A percentile compares a stretch with the other conserved stretches of the same genome.
Conservation (phyloP, 2,329 filamentous ascomycete genomes). For the Ceratocystis lukuohia region DNA sequence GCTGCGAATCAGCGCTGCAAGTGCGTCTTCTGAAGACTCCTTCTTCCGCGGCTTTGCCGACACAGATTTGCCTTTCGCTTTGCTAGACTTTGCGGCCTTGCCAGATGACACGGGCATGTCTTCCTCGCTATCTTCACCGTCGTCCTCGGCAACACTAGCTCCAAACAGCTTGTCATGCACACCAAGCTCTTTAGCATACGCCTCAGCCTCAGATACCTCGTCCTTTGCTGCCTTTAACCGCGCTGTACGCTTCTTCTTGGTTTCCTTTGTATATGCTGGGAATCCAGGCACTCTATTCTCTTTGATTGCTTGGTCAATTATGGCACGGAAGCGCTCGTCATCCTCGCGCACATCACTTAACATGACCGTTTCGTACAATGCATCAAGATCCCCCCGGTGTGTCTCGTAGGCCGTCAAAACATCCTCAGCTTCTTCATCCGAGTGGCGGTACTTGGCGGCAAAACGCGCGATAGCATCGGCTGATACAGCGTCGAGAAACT, state of each 20-base stretch:
- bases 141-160: slow-evolving; percentile 18
- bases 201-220: slow-evolving; percentile 60
- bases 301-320: slow-evolving; percentile 70
- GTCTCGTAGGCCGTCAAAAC: slow-evolving; percentile 63
- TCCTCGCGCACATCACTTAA: slow-evolving; percentile 72
- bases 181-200: slow-evolving; percentile 60
- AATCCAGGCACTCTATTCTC: slow-evolving; percentile 53
- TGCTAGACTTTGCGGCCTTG: not conserved
- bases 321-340: slow-evolving; percentile 66
- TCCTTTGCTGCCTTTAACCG: slow-evolving; percentile 48
- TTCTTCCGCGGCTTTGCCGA: slow-evolving; percentile 26
- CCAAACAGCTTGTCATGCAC: slow-evolving; percentile 57
- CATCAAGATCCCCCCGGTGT: slow-evolving; percentile 59
- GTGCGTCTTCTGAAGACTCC: slow-evolving; percentile 35
- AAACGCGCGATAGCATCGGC: slow-evolving; percentile 63
- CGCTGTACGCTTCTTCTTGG: slow-evolving; percentile 46
- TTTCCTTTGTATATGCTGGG: slow-evolving; percentile 58
- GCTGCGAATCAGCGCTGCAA: slow-evolving; percentile 63
- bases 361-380: slow-evolving; percentile 72
- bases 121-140: slow-evolving; percentile 25
- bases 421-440: slow-evolving; percentile 71
- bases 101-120: not conserved
- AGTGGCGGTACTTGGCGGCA: slow-evolving; percentile 65
- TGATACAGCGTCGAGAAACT: slow-evolving; percentile 66
- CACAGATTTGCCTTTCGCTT: not conserved